These are phyloP conservation scores for Leccinum truebloodii DNA, from an alignment of 768 basidiomycete genomes.

Conservation along the genomic window DNA sequence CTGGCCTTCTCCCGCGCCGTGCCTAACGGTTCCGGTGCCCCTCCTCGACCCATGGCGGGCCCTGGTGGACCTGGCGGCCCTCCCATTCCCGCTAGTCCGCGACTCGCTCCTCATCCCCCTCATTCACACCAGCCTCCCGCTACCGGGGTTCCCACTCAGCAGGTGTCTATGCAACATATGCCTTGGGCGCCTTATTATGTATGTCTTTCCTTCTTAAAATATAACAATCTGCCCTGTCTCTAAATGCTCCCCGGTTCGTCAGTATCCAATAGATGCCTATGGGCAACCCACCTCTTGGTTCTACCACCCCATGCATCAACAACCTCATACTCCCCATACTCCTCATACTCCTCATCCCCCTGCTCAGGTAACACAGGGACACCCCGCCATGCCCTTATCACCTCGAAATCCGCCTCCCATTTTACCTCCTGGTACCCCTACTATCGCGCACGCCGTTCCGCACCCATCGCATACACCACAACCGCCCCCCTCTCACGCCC, in stretches of 20 bases:
- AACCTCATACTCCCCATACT: slow-evolving; percentile 37
- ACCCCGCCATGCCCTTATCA: slow-evolving; percentile 62
- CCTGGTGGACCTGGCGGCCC: slow-evolving; percentile 56
- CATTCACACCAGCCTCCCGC: slow-evolving; percentile 56
- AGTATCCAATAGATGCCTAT: slow-evolving; percentile 52
- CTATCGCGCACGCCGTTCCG: slow-evolving; percentile 58
- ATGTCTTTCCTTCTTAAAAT: slow-evolving; percentile 31
- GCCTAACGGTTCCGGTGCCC: slow-evolving; percentile 55
- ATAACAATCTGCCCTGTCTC: background rate
- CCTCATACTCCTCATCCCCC: slow-evolving; percentile 32
- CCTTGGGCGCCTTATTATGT: slow-evolving; percentile 59
- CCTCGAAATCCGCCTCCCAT: slow-evolving; percentile 59
- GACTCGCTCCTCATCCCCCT: slow-evolving; percentile 52
- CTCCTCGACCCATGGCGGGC: slow-evolving; percentile 48
- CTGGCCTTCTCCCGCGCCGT: slow-evolving; percentile 64
- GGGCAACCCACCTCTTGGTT: slow-evolving; percentile 43
- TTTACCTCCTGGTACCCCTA: slow-evolving; percentile 71
- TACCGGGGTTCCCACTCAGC: slow-evolving; percentile 48
- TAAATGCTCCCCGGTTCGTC: slow-evolving; percentile 9
- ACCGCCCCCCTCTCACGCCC: slow-evolving; percentile 43
- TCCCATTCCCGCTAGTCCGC: slow-evolving; percentile 57
- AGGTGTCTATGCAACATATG: slow-evolving; percentile 42
- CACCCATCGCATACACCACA: slow-evolving; percentile 46
- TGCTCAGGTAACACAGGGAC: slow-evolving; percentile 39
- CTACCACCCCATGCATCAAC: slow-evolving; percentile 40